Conservation (phyloP, 1,284 basidiomycete species). For the Ceratobasidium sp. region DNA sequence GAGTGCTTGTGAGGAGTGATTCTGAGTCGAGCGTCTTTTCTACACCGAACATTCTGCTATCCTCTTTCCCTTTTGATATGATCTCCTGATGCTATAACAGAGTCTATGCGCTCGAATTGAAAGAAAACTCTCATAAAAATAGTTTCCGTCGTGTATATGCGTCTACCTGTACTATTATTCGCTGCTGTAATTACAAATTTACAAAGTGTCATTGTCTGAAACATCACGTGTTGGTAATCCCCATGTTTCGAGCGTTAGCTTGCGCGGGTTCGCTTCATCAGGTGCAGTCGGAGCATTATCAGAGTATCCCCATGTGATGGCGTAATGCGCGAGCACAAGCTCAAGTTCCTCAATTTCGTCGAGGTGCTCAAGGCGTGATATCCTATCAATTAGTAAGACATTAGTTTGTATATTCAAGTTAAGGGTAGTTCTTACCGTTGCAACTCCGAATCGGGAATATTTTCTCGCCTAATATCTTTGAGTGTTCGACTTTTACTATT, state of each 20-base stretch:
- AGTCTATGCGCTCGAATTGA: background rate
- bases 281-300: background rate
- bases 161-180: background rate
- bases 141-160: background rate
- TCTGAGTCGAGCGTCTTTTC: no score
- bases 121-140: background rate
- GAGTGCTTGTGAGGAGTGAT: background rate
- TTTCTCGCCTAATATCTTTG: slow-evolving; percentile 73
- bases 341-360: slow-evolving; percentile 95
- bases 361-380: slow-evolving; percentile 82
- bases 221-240: background rate
- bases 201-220: background rate
- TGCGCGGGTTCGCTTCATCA: background rate
- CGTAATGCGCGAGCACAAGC: slow-evolving; percentile 88
- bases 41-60: no score
- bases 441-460: slow-evolving; percentile 69
- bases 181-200: background rate
- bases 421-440: slow-evolving; percentile 76
- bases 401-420: no score
- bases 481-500: slow-evolving; percentile 71
- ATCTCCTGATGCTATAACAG: no score
- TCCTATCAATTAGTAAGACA: no score
- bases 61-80: no score
- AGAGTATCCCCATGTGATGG: slow-evolving; percentile 77
- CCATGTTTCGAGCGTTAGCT: background rate